Percentiles rank a stretch among this genome's conserved stretches.
Conservation (phyloP, 495 filamentous ascomycete genomes). For the Aspergillus avenaceus region DNA sequence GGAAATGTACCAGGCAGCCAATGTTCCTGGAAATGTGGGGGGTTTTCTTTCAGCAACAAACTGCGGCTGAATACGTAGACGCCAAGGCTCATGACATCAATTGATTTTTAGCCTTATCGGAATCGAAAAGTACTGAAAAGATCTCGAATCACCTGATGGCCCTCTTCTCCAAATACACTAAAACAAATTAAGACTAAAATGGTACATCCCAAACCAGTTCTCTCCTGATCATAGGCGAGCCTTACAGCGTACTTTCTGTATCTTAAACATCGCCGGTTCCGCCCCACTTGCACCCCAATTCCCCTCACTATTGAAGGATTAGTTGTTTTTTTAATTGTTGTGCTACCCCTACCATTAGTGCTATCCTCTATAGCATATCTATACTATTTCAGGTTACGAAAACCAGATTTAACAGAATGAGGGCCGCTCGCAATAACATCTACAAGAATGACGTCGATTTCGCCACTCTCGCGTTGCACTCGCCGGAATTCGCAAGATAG, state of each 20-base stretch:
- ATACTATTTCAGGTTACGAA: too few relatives aligned
- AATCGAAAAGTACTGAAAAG: too few relatives aligned
- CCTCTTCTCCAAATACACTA: too few relatives aligned
- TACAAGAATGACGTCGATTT: slow-evolving; percentile 66
- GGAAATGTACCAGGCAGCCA: too few relatives aligned
- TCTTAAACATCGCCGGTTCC: background rate
- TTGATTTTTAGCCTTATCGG: background rate
- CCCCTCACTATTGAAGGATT: too few relatives aligned
- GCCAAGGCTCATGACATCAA: too few relatives aligned
- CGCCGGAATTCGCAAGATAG: slow-evolving; percentile 55
- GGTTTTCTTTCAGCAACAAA: too few relatives aligned
- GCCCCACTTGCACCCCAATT: too few relatives aligned
- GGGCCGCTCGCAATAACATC: slow-evolving; percentile 35
- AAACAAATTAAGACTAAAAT: background rate
- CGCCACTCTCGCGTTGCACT: slow-evolving; percentile 50
- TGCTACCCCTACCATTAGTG: background rate
- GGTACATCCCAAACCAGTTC: background rate
- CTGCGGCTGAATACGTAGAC: too few relatives aligned
- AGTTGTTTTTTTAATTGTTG: too few relatives aligned
- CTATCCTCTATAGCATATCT: background rate
- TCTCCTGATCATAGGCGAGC: background rate
- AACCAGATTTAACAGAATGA: slow-evolving; percentile 21
- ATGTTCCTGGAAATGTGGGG: background rate
- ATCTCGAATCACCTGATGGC: too few relatives aligned
- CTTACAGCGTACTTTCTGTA: background rate